A percentile compares a stretch with the other conserved stretches of the same genome.
phyloP scores from a whole-genome alignment of 306 rosid genomes.

The Prunus fruticosa region DNA sequence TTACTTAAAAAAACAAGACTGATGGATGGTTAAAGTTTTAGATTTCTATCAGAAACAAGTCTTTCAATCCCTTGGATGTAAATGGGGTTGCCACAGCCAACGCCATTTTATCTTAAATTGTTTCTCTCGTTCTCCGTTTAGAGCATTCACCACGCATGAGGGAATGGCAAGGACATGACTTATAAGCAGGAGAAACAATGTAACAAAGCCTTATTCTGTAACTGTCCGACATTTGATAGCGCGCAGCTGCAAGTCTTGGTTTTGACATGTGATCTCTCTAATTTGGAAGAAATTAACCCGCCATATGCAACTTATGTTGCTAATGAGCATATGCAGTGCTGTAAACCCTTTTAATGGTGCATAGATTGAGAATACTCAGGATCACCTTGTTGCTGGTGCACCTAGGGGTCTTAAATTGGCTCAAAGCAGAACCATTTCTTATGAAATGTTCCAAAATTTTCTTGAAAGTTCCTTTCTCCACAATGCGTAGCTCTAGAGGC shows the following conservation, averaged over 20 bases:
- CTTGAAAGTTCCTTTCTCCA: conserved; percentile 71
- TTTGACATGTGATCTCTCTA: background rate
- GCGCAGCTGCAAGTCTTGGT: background rate
- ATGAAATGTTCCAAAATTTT: conserved; percentile 69
- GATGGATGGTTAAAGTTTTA: too few relatives aligned
- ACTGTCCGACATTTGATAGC: background rate
- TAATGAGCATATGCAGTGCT: conserved; percentile 54
- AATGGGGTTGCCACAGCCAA: too few relatives aligned
- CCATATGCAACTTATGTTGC: background rate
- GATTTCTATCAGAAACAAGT: too few relatives aligned
- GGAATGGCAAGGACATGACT: too few relatives aligned
- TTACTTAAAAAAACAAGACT: too few relatives aligned
- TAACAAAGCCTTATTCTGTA: background rate
- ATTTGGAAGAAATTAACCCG: background rate
- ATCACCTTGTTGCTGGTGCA: conserved; percentile 63
- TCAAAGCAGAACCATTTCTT: conserved; percentile 62
- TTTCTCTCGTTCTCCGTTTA: too few relatives aligned
- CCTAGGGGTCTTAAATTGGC: conserved; percentile 93
- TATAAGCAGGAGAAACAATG: too few relatives aligned
- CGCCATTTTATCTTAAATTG: too few relatives aligned
- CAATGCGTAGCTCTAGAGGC: conserved; percentile 65
- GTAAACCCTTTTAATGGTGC: conserved; percentile 40
- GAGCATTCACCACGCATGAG: too few relatives aligned
- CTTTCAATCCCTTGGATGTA: too few relatives aligned
- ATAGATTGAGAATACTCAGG: conserved; percentile 48